These are phyloP conservation scores for Sordaria brevicollis DNA, from an alignment of 495 filamentous ascomycete genomes.

Conservation along the genomic window DNA sequence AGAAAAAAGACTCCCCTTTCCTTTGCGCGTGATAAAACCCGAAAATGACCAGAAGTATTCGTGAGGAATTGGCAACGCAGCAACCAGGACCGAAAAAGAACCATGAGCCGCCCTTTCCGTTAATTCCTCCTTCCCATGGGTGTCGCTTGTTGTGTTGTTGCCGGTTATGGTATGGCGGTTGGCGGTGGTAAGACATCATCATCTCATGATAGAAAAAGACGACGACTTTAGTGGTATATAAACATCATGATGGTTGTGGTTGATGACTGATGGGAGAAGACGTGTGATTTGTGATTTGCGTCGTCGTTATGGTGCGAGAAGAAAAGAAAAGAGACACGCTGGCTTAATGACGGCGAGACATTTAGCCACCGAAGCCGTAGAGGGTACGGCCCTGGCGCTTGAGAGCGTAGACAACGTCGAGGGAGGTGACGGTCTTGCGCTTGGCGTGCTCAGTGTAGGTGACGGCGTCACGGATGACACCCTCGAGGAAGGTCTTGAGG, in stretches of 20 bases:
- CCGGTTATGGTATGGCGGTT: background rate
- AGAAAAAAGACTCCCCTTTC: background rate
- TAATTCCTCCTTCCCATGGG: background rate
- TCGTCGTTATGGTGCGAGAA: background rate
- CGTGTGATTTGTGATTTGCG: background rate
- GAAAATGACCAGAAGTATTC: background rate
- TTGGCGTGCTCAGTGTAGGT: constrained; percentile 97
- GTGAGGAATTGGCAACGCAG: background rate
- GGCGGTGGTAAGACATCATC: background rate
- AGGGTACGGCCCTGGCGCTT: constrained; percentile 92
- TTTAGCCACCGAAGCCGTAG: constrained; percentile 95
- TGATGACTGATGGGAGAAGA: background rate
- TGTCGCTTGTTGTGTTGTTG: background rate
- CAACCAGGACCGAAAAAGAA: background rate
- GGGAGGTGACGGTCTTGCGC: constrained; percentile 93
- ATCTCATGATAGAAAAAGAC: background rate
- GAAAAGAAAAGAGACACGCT: background rate
- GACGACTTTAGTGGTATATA: background rate
- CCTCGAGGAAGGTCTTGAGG: constrained; percentile 99
- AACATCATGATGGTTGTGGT: background rate
- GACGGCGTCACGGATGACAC: constrained; percentile 98
- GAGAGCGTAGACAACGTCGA: constrained; percentile 90
- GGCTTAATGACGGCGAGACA: constrained; percentile 5
- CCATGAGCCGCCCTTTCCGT: background rate
- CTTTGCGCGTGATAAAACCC: background rate